Conservation (phyloP, 1,139 yeast species). For the Kluyveromyces sp. region DNA sequence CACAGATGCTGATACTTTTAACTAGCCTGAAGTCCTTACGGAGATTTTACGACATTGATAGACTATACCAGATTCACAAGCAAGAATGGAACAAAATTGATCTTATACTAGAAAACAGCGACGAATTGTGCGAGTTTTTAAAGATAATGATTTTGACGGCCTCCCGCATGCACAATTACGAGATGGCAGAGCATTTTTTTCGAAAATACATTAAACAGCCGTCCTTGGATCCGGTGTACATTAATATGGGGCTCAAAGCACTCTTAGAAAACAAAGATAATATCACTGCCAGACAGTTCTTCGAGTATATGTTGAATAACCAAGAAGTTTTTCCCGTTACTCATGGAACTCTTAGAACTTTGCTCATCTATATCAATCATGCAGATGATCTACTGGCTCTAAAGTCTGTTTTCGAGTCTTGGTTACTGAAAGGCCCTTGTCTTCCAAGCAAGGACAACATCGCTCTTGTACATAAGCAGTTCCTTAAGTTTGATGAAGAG, state of each 20-base stretch:
- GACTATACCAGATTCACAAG: constrained; percentile 15
- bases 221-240: constrained; percentile 15
- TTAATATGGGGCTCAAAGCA: constrained; percentile 25
- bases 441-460: constrained; percentile 9
- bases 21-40: constrained; percentile 11
- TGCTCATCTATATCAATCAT: constrained; percentile 17
- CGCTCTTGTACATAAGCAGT: constrained; percentile 12
- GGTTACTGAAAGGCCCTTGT: constrained; percentile 16
- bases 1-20: constrained; percentile 19
- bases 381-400: constrained; percentile 19
- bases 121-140: constrained; percentile 12
- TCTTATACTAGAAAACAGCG: constrained; percentile 1
- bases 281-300: constrained; percentile 30
- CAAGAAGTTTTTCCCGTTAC: constrained; percentile 25
- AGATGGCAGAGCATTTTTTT: constrained; percentile 22
- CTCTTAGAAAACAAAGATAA: constrained; percentile 25
- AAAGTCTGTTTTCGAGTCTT: constrained; percentile 19
- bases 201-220: constrained; percentile 25
- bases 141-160: constrained; percentile 18
- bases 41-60: constrained; percentile 20
- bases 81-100: constrained; percentile 9
- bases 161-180: constrained; percentile 18
- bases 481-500: constrained; percentile 7
- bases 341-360: constrained; percentile 14
- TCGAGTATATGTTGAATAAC: constrained; percentile 24